These are phyloP conservation scores for Ogataea polymorpha DNA, from an alignment of 805 yeast species.

Conservation along the genomic window DNA sequence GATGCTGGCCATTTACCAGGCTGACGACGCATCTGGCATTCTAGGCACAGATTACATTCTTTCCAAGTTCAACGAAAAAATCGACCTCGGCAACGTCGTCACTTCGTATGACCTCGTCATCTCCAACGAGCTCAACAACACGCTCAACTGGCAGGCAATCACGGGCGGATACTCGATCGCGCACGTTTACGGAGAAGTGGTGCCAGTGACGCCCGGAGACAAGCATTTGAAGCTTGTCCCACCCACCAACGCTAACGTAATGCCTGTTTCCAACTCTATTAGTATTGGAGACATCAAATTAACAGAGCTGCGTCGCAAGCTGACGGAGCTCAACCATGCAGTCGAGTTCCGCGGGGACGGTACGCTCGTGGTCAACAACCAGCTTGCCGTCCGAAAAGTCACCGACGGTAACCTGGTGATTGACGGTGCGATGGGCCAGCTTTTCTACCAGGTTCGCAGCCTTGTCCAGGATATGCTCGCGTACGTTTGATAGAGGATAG, in stretches of 20 bases:
- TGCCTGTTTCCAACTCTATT: conserved; percentile 30
- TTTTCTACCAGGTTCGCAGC: conserved; percentile 75
- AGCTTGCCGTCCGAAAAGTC: conserved; percentile 70
- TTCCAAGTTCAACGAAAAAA: conserved; percentile 37
- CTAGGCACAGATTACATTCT: conserved; percentile 29
- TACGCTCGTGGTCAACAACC: conserved; percentile 77
- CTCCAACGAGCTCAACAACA: conserved; percentile 59
- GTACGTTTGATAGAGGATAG: conserved; percentile 42
- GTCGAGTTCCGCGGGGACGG: conserved; percentile 96
- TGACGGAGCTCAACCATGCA: conserved; percentile 54
- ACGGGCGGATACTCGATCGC: conserved; percentile 81
- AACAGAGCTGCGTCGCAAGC: conserved; percentile 69
- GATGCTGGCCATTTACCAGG: conserved; percentile 15
- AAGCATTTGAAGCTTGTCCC: conserved; percentile 13
- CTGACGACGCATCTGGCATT: conserved; percentile 12
- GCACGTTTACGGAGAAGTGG: conserved; percentile 68
- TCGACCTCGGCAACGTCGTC: conserved; percentile 53
- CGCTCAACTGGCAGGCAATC: conserved; percentile 78
- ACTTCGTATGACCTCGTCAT: conserved; percentile 59
- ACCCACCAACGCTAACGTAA: conserved; percentile 12
- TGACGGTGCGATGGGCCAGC: conserved; percentile 73
- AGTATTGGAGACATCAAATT: conserved; percentile 84
- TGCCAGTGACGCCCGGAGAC: conserved; percentile 16
- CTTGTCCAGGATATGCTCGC: conserved; percentile 74
- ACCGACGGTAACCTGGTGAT: conserved; percentile 80